Conservation (phyloP, 2,329 filamentous ascomycete species). For the Xylariaceae sp. region DNA sequence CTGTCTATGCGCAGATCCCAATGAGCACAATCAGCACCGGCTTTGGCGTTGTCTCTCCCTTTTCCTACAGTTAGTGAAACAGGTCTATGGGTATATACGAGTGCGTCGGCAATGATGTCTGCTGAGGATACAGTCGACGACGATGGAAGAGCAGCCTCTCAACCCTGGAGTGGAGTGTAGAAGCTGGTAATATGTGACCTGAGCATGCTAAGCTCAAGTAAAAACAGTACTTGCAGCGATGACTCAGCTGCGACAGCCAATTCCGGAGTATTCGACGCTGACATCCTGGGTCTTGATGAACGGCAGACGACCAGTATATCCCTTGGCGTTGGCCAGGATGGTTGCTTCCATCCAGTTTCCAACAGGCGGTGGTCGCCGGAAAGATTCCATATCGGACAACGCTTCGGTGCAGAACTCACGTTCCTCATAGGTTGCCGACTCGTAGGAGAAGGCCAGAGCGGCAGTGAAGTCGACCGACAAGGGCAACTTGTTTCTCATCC, state of each 20-base stretch:
- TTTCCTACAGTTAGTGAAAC: no score
- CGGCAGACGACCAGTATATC: slow-evolving; percentile 19
- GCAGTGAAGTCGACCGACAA: slow-evolving; percentile 20
- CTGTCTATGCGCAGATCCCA: no score
- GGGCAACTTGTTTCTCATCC: slow-evolving; percentile 17
- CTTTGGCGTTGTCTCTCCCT: no score
- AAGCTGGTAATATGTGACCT: no score
- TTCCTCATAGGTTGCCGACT: slow-evolving; percentile 17
- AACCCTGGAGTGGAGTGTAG: no score
- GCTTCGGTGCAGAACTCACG: slow-evolving; percentile 14
- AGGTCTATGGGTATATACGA: no score
- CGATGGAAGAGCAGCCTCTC: no score
- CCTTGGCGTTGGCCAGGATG: slow-evolving; percentile 22
- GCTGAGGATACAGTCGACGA: no score
- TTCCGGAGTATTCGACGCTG: slow-evolving; percentile 16
- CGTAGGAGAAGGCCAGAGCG: slow-evolving; percentile 18
- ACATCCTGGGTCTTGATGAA: slow-evolving; percentile 19
- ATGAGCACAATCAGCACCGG: no score
- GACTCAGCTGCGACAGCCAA: slow-evolving; percentile 19
- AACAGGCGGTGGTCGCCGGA: slow-evolving; percentile 18
- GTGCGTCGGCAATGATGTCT: no score
- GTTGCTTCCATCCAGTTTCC: slow-evolving; percentile 19
- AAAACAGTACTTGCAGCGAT: no score
- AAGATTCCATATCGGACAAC: slow-evolving; percentile 19
- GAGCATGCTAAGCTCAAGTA: no score